Evolutionary conservation across 2,329 filamentous ascomycete species (phyloP).

Genomic region (Akanthomyces dipterigenus): DNA sequence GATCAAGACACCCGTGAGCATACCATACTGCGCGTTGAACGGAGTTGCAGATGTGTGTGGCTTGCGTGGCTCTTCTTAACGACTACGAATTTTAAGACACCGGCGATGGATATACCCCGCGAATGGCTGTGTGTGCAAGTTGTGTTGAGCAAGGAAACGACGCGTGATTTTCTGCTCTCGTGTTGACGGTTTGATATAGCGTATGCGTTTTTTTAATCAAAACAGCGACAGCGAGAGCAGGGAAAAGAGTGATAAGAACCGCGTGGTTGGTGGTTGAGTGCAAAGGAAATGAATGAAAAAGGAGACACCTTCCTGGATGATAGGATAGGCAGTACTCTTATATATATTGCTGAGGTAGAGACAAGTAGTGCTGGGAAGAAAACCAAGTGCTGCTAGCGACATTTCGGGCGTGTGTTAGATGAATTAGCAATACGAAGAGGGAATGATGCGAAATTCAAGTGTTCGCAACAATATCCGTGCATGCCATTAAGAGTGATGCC

Average conservation of each 20-base stretch:
- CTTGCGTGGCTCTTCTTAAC: slow-evolving; percentile 31
- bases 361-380: slow-evolving; percentile 4
- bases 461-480: neutral
- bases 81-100: slow-evolving; percentile 28
- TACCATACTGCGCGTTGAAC: slow-evolving; percentile 25
- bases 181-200: neutral
- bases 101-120: slow-evolving; percentile 37
- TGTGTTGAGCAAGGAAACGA: slow-evolving; percentile 13
- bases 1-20: slow-evolving; percentile 23
- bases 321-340: neutral
- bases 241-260: slow-evolving; percentile 10
- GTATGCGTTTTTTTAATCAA: neutral
- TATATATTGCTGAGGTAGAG: slow-evolving; percentile 7
- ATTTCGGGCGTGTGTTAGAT: neutral
- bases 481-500: neutral
- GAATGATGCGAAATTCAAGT: slow-evolving; percentile 1
- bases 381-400: slow-evolving; percentile 1
- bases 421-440: slow-evolving; percentile 6
- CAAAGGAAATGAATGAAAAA: slow-evolving; percentile 8
- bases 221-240: neutral
- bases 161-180: slow-evolving; percentile 1
- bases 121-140: slow-evolving; percentile 27
- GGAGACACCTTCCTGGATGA: neutral
- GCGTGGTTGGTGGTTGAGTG: slow-evolving; percentile 10
- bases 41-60: slow-evolving; percentile 22